Base-by-base conservation (phyloP, 1,139 yeast species). In the Zygosaccharomyces pseudobailii region DNA sequence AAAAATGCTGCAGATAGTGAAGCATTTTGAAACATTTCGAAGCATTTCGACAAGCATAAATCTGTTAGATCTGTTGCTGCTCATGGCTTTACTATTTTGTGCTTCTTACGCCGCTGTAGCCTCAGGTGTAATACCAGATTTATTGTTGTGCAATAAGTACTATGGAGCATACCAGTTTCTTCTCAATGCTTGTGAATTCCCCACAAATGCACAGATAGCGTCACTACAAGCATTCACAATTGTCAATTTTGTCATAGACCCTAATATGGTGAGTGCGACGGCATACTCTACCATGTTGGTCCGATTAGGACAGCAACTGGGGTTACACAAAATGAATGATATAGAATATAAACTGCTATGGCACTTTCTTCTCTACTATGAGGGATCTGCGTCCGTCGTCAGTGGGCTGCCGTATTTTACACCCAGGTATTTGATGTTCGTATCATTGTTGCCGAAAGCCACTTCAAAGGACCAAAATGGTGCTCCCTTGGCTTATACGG, bases 381-480 rank as follows among this genome's bases (percentile, higher is more conserved):
- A 61, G 41, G 65, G 63, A 1, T 61, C 63, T 1, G 52, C 65
- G 2, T 57, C 64, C 5, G 65, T 61, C 13, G 63, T 54, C 2
- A 51, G 55, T 30, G 65, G 65, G 3, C 53, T 58, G 24, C 54
- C 60, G 13, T 61, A 58, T 38, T 44, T 51, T 19, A 47, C 57
- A 9, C 43, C 60, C 13, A 38, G 48, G n/a, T 34, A 37, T 4
- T 32, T 55, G n/a, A 42, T 56, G 24, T 36, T 44, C 25, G 43
- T 43, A 13, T 50, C 52, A 6, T 47, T 52, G 3, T 31, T 59
- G 17, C 54, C 56, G 4, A 35, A 25, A 6, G 10, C 19, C 5
- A 42, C 35, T n/a, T 19, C 39, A 2, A 47, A 27, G 23, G 19
- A 10, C 6, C 31, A 39, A 8, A 25, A 25, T 10, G 43, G 44